Base-by-base conservation (phyloP, 768 basidiomycete genomes). In the Calocybe indica region DNA sequence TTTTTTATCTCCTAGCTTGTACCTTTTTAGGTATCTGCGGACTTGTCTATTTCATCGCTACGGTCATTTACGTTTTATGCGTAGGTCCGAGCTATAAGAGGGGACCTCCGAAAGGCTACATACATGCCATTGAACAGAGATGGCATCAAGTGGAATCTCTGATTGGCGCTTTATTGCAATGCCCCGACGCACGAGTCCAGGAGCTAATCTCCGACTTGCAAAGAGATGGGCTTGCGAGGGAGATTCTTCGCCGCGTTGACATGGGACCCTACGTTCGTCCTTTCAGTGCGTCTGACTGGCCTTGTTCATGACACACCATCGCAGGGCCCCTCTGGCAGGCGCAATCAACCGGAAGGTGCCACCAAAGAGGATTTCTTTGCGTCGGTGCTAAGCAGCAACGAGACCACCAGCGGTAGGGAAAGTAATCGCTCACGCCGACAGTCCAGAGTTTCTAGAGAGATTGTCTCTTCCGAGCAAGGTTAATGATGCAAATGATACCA, bases 141-240 rank as follows among this genome's bases (percentile, higher is more conserved):
- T 87, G 92, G 82, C 92, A 94, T 56, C 88, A 92, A 60, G 87
- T 93, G 56, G 92, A 94, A 64, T 87, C 90, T 9, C 68, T 94
- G n/a, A 73, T 94, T 5, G 92, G 89, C 33, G 83, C 85, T 9
- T 73, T 94, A 44, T 72, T 93, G 43, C 79, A 85, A 55, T 87
- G 85, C 49, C 73, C 76, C 29, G 83, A 88, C 61, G 69, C 76
- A 12, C 69, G 82, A 48, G 81, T 87, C 0, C 79, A 82, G 59
- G 69, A 67, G 33, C 60, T 89, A 42, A 70, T 88, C 35, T 66
- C 73, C 32, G 83, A 87, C 54, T 63, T 90, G 39, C 74, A 76
- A 45, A 76, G 79, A 51, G 89, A 93, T 57, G 76, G 82, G 37
- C 74, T 92, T 36, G 89, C 92, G 1, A 70, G 80, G 31, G 86